Percentiles rank a stretch among this genome's conserved stretches.
These are phyloP conservation scores for Coprinopsis sp. DNA, from an alignment of 768 basidiomycete genomes.

Conservation along the genomic window DNA sequence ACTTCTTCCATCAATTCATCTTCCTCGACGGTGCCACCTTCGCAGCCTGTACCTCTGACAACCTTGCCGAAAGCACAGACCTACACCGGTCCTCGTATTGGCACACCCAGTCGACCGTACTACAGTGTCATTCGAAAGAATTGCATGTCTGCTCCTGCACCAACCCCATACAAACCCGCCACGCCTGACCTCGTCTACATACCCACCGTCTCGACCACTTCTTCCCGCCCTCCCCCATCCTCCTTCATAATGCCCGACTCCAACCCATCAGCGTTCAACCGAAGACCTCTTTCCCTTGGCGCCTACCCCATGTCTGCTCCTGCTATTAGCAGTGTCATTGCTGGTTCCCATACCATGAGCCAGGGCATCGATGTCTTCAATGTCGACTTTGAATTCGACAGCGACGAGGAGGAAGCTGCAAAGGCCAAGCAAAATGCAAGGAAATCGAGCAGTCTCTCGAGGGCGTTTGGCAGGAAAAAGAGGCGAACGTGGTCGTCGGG, in stretches of 20 bases:
- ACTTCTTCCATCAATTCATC: too few relatives aligned
- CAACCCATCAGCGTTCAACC: constrained; percentile 2
- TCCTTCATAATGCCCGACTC: background rate
- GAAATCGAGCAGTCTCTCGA: constrained; percentile 8
- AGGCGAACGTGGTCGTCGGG: constrained; percentile 6
- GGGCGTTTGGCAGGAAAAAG: constrained; percentile 5
- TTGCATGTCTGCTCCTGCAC: constrained; percentile 10
- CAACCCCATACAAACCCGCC: constrained; percentile 1
- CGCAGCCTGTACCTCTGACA: background rate
- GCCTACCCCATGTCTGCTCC: background rate
- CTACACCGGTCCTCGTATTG: constrained; percentile 4
- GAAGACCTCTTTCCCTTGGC: constrained; percentile 7
- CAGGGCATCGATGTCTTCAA: constrained; percentile 7
- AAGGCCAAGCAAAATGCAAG: background rate
- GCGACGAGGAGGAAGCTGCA: constrained; percentile 2
- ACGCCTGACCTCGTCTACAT: constrained; percentile 1
- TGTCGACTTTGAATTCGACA: background rate
- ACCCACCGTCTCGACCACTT: background rate
- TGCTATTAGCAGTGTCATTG: constrained; percentile 1
- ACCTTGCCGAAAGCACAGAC: background rate
- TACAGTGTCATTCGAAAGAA: constrained; percentile 14
- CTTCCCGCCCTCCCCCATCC: constrained; percentile 1
- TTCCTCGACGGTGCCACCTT: too few relatives aligned
- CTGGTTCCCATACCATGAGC: background rate
- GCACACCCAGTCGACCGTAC: constrained; percentile 15